These are phyloP conservation scores for Saposhnikovia divaricata DNA, from an alignment of 129 eudicot genomes.

Conservation along the genomic window DNA sequence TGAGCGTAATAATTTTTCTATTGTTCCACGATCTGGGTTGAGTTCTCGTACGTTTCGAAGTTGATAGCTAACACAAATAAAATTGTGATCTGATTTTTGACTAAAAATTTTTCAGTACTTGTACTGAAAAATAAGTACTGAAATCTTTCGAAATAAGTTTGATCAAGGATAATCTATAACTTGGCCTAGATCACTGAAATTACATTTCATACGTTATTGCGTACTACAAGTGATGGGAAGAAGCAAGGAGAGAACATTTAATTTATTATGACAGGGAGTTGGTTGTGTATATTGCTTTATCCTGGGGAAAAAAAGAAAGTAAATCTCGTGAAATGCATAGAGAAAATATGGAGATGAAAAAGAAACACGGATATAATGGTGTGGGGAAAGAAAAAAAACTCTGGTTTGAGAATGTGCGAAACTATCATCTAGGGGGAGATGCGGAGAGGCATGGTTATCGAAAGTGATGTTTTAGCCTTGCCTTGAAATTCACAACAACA, in stretches of 20 bases:
- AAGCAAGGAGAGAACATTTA: not conserved
- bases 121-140: too few relatives aligned
- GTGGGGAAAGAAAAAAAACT: not conserved
- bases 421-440: slow-evolving; percentile 11
- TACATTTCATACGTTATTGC: too few relatives aligned
- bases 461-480: slow-evolving; percentile 4
- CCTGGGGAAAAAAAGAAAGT: not conserved
- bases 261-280: not conserved
- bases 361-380: not conserved
- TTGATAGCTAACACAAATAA: too few relatives aligned
- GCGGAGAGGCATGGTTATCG: not conserved
- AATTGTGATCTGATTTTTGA: too few relatives aligned
- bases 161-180: too few relatives aligned
- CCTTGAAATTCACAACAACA: slow-evolving; percentile 23
- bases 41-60: too few relatives aligned
- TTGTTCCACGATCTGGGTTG: too few relatives aligned
- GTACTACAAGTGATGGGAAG: too few relatives aligned
- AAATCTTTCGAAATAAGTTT: too few relatives aligned
- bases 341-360: not conserved
- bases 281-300: not conserved
- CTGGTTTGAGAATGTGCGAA: slow-evolving; percentile 6
- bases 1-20: too few relatives aligned
- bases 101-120: too few relatives aligned
- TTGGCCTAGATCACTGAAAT: too few relatives aligned
- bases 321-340: not conserved